Base-by-base conservation (phyloP, 768 basidiomycete species). In the Mycena olivaceomarginata region DNA sequence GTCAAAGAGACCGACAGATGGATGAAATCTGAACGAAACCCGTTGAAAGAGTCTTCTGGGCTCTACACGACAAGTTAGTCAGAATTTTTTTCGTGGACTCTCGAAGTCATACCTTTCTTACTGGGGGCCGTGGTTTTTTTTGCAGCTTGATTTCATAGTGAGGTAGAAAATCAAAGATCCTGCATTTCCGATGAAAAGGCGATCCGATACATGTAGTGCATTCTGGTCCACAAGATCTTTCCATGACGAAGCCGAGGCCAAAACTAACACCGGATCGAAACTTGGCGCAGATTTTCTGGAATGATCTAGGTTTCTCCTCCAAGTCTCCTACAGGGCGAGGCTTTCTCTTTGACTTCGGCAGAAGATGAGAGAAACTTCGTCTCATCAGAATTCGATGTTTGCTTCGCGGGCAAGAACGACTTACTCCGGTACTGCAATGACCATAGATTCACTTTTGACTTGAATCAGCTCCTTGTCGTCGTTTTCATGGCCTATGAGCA, bases 11-110 rank as follows among this genome's bases (percentile, higher is more conserved):
- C 90, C 0, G 97, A 97, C 70, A 98, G 90, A 84, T 99, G 98
- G 63, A 99, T 94, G 83, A 96, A 98, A 85, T 99, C 95, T 7
- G 97, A 98, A 46, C 98, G 94, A 85, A 99, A 98, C 10, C 92
- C 95, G 74, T 92, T 91, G 85, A 92, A 98, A 0, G 97, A 97
- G 84, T 99, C 98, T 39, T 89, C 85, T 25, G 80, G 74, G 64
- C 86, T 88, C 90, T 91, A 77, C 37, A 60, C 22, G 31, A 31
- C 31, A 43, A 46, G 75, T 81, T 40, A 80, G 67, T 43, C 37
- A 40, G 22, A 22, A 39, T 51, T 40, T 45, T 68, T 51, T 37
- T 16, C 16, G 11, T 41, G 22, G 25, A 9, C 63, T n/a, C 25
- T 8, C 57, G 12, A 37, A 43, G 9, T 43, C 85, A 67, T 51